These are phyloP conservation scores for Pseudopithomyces maydicus DNA, from an alignment of 2,329 filamentous ascomycete species.

Conservation along the genomic window DNA sequence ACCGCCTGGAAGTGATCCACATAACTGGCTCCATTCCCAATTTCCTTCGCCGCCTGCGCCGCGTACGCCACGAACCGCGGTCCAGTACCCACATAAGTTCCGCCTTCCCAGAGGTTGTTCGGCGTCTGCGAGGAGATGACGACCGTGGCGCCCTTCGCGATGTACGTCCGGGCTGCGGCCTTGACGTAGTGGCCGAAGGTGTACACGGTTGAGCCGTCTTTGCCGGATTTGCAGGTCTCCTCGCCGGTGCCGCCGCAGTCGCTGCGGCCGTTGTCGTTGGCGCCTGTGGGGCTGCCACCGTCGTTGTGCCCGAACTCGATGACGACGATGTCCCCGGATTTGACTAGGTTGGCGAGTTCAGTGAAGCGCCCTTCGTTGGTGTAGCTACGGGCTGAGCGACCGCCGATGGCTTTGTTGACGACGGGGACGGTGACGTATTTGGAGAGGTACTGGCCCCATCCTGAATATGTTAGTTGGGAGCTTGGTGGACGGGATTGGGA, in stretches of 20 bases:
- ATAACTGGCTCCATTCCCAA: constrained; percentile 55
- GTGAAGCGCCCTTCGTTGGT: constrained; percentile 69
- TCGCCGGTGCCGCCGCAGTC: constrained; percentile 62
- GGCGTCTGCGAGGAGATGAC: constrained; percentile 65
- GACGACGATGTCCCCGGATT: constrained; percentile 67
- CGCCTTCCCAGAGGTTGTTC: constrained; percentile 67
- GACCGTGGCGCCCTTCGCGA: constrained; percentile 62
- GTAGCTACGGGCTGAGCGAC: constrained; percentile 69
- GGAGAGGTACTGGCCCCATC: constrained; percentile 67
- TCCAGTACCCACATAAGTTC: constrained; percentile 54
- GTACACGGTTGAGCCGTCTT: constrained; percentile 58
- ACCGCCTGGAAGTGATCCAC: constrained; percentile 67
- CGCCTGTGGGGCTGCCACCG: constrained; percentile 59
- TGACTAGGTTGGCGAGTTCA: constrained; percentile 58
- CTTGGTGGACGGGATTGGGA: not conserved
- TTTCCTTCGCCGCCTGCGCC: constrained; percentile 50
- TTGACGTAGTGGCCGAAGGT: constrained; percentile 66
- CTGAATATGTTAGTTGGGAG: constrained; percentile 36
- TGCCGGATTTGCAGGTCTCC: constrained; percentile 60
- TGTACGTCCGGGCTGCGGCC: constrained; percentile 60
- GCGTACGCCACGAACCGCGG: constrained; percentile 63
- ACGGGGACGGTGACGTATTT: constrained; percentile 58
- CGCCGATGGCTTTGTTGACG: constrained; percentile 69
- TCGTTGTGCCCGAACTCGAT: constrained; percentile 79
- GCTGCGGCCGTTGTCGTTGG: constrained; percentile 64